Conservation (phyloP, 345 rosid species). For the Adansonia digitata region DNA sequence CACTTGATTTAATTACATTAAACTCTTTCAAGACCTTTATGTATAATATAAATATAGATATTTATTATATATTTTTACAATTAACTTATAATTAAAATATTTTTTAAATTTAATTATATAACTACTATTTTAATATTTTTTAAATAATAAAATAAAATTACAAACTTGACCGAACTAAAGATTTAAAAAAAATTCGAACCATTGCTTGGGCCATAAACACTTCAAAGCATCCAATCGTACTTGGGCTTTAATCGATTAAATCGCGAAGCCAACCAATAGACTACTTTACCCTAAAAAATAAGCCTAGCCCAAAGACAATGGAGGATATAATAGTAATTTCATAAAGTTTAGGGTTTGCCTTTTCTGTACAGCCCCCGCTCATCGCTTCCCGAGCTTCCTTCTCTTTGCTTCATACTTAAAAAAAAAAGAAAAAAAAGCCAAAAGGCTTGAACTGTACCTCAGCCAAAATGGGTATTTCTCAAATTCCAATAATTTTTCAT, state of each 20-base stretch:
- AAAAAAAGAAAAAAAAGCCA: not conserved
- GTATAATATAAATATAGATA: too few relatives aligned
- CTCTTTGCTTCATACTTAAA: not conserved
- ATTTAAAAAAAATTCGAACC: too few relatives aligned
- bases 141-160: too few relatives aligned
- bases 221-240: too few relatives aligned
- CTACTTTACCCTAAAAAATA: not conserved
- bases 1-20: too few relatives aligned
- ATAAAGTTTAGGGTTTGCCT: not conserved
- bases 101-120: too few relatives aligned
- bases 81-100: too few relatives aligned
- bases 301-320: not conserved
- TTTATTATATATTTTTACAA: too few relatives aligned
- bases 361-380: not conserved
- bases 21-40: too few relatives aligned
- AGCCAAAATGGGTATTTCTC: not conserved
- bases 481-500: not conserved
- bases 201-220: not conserved
- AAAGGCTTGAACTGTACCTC: not conserved
- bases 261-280: not conserved
- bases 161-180: too few relatives aligned
- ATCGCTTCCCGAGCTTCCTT: not conserved
- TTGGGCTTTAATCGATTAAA: not conserved
- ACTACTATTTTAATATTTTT: too few relatives aligned
- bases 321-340: not conserved